Base-by-base conservation (phyloP, 1,139 yeast genomes). In the Zygoascus sp. region DNA sequence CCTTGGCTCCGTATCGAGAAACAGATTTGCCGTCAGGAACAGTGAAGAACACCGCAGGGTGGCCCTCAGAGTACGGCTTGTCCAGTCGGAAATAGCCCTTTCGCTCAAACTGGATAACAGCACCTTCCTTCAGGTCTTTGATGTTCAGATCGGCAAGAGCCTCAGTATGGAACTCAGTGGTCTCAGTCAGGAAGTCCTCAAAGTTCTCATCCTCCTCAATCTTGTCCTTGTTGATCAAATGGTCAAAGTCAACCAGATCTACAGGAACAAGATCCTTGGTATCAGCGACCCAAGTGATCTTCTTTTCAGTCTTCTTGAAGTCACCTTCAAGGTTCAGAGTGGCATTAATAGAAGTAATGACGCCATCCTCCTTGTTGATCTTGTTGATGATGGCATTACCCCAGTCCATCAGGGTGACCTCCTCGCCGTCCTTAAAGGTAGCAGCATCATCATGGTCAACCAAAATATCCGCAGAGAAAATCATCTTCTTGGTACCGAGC, bases 371-470 rank as follows among this genome's bases (percentile, higher is more conserved):
- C 66, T 79, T 83, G 63, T 71, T 69, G 61, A 90, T 78, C 68
- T 81, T 80, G 58, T 85, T 77, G 56, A 90, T 72, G 57, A 92
- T 84, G 48, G 83, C 88, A 64, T 92, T 92, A 77, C 97, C 97
- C 98, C 98, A 92, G 72, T 92, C 97, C 98, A 92, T 92, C 63
- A 92, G 79, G 36, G 97, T 92, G 52, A 90, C 76, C 73, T 92
- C 97, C 71, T 92, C 97, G 50, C 75, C 76, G 48, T 76, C 79
- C 49, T 70, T 66, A 53, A 86, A 72, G 25, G 81, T 72, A 51
- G 73, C 76, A 47, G 97, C 97, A 70, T 92, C 98, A 28, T 76
- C 94, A 70, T 87, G 96, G 64, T 90, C 97, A 61, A 92, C 76
- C 61, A 88, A 70, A 43, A 85, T 75, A 49, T 79, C 71, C 53